A percentile compares a stretch with the other conserved stretches of the same genome.
These are phyloP conservation scores for Alternaria sp. DNA, from an alignment of 2,329 filamentous ascomycete species.

Conservation along the genomic window DNA sequence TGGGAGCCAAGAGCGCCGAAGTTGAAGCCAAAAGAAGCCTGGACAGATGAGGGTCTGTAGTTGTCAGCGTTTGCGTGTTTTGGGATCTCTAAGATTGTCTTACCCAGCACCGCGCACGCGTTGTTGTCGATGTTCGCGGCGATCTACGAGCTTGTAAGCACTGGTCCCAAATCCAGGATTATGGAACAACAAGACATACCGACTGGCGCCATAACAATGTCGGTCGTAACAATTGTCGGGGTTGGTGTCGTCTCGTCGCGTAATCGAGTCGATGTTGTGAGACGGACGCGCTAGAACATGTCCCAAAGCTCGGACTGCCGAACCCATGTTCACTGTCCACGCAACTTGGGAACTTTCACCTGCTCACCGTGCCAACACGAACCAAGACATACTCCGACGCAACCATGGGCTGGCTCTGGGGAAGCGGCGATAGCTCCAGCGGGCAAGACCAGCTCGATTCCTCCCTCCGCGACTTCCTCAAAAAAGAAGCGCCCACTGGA, in stretches of 20 bases:
- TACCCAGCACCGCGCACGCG: conserved; percentile 67
- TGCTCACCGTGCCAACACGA: conserved; percentile 7
- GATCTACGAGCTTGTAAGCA: conserved; percentile 49
- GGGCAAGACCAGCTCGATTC: conserved; percentile 79
- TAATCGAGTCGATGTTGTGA: conserved; percentile 33
- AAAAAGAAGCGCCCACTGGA: conserved; percentile 81
- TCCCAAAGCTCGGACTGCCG: conserved; percentile 14
- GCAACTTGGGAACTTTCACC: conserved; percentile 20
- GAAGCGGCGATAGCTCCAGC: conserved; percentile 53
- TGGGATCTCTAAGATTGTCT: conserved; percentile 34
- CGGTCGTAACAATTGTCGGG: conserved; percentile 23
- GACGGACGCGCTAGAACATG: conserved; percentile 27
- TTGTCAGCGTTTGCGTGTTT: conserved; percentile 30
- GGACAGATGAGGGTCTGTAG: conserved; percentile 57
- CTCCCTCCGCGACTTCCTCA: conserved; percentile 82
- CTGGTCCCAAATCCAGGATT: background rate
- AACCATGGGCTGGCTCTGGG: conserved; percentile 72
- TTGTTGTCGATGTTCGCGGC: conserved; percentile 65
- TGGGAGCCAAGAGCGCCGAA: conserved; percentile 34
- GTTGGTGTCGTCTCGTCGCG: conserved; percentile 23
- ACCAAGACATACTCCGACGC: background rate
- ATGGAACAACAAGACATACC: conserved; percentile 25
- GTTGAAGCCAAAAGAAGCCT: conserved; percentile 61
- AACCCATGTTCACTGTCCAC: conserved; percentile 20
- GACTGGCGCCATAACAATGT: conserved; percentile 45